Conservation (phyloP, 495 filamentous ascomycete species). For the Halenospora varia region DNA sequence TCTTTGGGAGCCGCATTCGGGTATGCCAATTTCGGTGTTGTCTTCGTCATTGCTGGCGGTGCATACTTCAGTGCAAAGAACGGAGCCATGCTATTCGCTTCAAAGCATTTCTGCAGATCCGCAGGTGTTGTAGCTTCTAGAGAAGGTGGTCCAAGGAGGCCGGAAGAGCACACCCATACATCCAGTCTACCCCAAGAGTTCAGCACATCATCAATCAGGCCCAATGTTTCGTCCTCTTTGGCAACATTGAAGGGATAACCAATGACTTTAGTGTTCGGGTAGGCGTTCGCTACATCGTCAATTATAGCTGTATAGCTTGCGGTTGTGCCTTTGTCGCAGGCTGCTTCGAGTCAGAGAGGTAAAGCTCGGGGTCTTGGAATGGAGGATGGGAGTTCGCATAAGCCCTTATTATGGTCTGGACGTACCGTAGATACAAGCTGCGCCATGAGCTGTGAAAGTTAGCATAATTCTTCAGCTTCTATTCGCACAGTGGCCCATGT, state of each 20-base stretch:
- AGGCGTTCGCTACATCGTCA: constrained; percentile 30
- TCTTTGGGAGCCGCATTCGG: constrained; percentile 56
- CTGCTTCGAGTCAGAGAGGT: constrained; percentile 5
- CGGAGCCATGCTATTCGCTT: constrained; percentile 53
- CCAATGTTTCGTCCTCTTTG: constrained; percentile 54
- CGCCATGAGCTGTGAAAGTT: constrained; percentile 48
- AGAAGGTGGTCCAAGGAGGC: constrained; percentile 51
- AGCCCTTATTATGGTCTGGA: not conserved
- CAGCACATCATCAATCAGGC: constrained; percentile 57
- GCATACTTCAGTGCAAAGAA: constrained; percentile 62
- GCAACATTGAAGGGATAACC: constrained; percentile 52
- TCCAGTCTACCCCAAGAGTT: constrained; percentile 56
- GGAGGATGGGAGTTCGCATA: not conserved
- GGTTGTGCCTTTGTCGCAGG: constrained; percentile 18
- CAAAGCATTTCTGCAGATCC: constrained; percentile 51
- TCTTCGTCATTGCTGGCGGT: constrained; percentile 57
- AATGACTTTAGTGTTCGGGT: constrained; percentile 53
- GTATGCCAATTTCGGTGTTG: constrained; percentile 46
- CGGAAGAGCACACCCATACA: constrained; percentile 54
- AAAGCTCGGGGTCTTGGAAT: not conserved
- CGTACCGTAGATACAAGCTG: constrained; percentile 57
- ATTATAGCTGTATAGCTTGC: constrained; percentile 24
- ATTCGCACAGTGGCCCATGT: constrained; percentile 7
- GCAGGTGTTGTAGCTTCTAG: constrained; percentile 48
- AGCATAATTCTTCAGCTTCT: constrained; percentile 2